These are phyloP conservation scores for Anaeromyces robustus DNA, from an alignment of 192 early-diverging fungal genomes.

Conservation along the genomic window DNA sequence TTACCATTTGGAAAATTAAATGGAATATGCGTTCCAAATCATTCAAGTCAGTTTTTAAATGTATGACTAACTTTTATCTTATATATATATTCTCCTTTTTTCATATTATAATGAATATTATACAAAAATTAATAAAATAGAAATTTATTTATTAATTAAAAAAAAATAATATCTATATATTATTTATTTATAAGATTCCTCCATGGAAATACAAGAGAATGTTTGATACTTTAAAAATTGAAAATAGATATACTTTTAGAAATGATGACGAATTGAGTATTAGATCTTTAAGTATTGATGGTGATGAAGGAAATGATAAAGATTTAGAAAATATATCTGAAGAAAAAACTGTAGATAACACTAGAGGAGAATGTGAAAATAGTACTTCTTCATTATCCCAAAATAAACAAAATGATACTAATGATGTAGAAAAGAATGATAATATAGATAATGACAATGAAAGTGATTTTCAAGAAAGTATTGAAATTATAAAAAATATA, in stretches of 20 bases:
- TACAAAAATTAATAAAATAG: too few species aligned
- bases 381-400: constrained; percentile 12
- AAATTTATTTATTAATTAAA: too few species aligned
- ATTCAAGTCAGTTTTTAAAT: constrained; percentile 36
- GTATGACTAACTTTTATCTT: too few species aligned
- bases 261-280: background rate
- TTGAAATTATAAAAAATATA: background rate
- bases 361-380: too few species aligned
- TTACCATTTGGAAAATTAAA: constrained; percentile 24
- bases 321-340: background rate
- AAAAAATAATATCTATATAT: background rate
- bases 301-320: background rate
- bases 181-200: constrained; percentile 11
- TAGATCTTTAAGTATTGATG: background rate
- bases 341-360: background rate
- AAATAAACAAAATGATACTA: background rate
- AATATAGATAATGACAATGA: constrained; percentile 16
- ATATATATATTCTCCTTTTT: too few species aligned
- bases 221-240: background rate
- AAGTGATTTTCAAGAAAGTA: constrained; percentile 12
- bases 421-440: constrained; percentile 27
- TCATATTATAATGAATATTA: too few species aligned
- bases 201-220: constrained; percentile 16
- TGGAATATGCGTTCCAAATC: constrained; percentile 50
- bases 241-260: background rate